Percentiles rank a stretch among this genome's conserved stretches.
Conservation (phyloP, 306 rosid genomes). For the Fragaria ananassa region DNA sequence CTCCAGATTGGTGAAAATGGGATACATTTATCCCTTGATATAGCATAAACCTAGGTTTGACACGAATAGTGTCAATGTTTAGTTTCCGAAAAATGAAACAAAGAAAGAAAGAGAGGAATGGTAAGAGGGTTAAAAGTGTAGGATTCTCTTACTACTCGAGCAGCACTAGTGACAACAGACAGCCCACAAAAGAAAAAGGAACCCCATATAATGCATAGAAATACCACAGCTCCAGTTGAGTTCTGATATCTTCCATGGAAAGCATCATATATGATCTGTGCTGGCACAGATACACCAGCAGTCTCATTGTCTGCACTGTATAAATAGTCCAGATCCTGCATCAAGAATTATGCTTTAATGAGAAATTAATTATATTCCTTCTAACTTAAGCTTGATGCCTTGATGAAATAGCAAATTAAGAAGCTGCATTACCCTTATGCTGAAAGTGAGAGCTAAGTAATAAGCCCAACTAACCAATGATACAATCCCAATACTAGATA, state of each 20-base stretch:
- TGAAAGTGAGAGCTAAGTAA: constrained; percentile 20
- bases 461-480: constrained; percentile 28
- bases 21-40: constrained; percentile 25
- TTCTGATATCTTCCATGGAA: constrained; percentile 27
- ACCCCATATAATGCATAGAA: constrained; percentile 24
- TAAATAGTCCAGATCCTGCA: constrained; percentile 28
- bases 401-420: too few relatives aligned
- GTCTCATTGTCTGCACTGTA: constrained; percentile 23
- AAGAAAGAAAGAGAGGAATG: background rate
- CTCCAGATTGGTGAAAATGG: constrained; percentile 24
- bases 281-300: constrained; percentile 28
- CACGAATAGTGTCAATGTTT: background rate
- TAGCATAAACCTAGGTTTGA: constrained; percentile 15
- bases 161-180: constrained; percentile 24
- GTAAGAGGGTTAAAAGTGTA: background rate
- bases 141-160: constrained; percentile 24
- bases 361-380: background rate
- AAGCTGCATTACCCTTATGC: background rate
- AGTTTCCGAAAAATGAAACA: background rate
- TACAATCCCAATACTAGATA: constrained; percentile 21
- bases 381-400: too few relatives aligned
- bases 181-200: constrained; percentile 35
- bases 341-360: background rate
- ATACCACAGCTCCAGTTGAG: constrained; percentile 27
- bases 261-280: constrained; percentile 32